Evolutionary conservation across 2,329 filamentous ascomycete species (phyloP), one percentile per base, ranked within the genome.

Genomic region (Lachnellula subtilissima): DNA sequence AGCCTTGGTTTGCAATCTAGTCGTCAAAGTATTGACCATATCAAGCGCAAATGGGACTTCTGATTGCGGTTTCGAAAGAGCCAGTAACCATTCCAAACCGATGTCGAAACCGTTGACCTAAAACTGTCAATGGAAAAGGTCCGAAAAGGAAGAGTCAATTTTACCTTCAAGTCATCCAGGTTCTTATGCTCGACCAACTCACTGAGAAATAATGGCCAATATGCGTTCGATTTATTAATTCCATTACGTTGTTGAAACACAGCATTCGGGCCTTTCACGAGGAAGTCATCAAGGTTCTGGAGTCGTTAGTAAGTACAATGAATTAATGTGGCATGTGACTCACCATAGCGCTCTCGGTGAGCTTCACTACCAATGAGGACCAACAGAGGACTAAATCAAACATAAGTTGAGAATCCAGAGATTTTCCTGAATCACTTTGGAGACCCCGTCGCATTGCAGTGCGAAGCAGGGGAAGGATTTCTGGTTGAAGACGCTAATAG

Each of bases 41-140:
- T 73, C 71, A 56, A 76, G 75, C 63, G 83, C 80, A 60, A 79
- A 80, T 5, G 67, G 71, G 14, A 82, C 59, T 22, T 72, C 74
- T 42, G 69, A 64, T 3, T 63, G 69, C 4, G 83, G 81, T 61
- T 81, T 81, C 43, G 77, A 74, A 47, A 85, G 70, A 7, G 76
- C 74, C 19, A 78, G 64, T 43, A 80, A 62, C 77, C 83, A 84
- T n/a, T 83, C 67, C 42, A 79, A 76, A 4, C 78, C 69, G 9
- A 79, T 64, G 8, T 73, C 75, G n/a, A 63, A 61, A 25, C 45
- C 36, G 50, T 65, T 52, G 60, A 71, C 71, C 57, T 71, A 71
- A 57, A 81, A 23, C 17, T 57, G 45, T 55, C 23, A 56, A 14
- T 46, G 32, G 53, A 35, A 53, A 48, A 50, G 7, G 25, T 23